Conservation (phyloP, 75 land plant species). For the Pinus tabuliformis region DNA sequence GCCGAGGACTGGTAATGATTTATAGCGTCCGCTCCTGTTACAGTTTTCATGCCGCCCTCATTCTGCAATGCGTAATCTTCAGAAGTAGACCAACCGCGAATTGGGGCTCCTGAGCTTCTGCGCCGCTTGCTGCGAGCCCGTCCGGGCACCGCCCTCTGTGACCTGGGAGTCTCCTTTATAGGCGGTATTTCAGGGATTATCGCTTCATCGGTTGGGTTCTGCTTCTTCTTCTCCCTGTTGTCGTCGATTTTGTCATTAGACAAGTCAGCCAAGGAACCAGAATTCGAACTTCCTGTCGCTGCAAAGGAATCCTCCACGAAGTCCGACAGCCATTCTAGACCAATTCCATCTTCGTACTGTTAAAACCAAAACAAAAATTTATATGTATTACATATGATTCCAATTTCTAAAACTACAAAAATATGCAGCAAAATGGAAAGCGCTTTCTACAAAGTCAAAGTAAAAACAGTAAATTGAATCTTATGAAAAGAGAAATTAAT, state of each 20-base stretch:
- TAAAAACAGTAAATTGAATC: no score
- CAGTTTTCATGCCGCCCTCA: slow-evolving; percentile 6
- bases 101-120: slow-evolving; percentile 4
- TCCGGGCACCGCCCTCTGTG: slow-evolving; percentile 16
- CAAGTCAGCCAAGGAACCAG: not conserved
- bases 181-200: not conserved
- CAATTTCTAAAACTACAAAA: no score
- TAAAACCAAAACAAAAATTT: not conserved
- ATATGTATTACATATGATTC: no score
- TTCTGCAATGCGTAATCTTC: slow-evolving; percentile 5
- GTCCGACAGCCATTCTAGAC: slow-evolving; percentile 36
- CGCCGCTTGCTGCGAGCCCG: slow-evolving; percentile 36
- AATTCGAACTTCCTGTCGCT: slow-evolving; percentile 6
- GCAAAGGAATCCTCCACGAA: slow-evolving; percentile 41
- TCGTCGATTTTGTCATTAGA: not conserved
- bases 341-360: slow-evolving; percentile 30
- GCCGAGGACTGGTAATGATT: not conserved
- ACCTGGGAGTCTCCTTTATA: no score
- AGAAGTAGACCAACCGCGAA: not conserved
- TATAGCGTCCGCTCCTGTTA: slow-evolving; percentile 8
- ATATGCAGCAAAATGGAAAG: no score
- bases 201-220: not conserved
- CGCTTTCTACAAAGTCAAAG: no score
- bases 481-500: no score
- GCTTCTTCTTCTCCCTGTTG: not conserved